Conservation (phyloP, 2,329 filamentous ascomycete species). For the Colletotrichum limetticola region DNA sequence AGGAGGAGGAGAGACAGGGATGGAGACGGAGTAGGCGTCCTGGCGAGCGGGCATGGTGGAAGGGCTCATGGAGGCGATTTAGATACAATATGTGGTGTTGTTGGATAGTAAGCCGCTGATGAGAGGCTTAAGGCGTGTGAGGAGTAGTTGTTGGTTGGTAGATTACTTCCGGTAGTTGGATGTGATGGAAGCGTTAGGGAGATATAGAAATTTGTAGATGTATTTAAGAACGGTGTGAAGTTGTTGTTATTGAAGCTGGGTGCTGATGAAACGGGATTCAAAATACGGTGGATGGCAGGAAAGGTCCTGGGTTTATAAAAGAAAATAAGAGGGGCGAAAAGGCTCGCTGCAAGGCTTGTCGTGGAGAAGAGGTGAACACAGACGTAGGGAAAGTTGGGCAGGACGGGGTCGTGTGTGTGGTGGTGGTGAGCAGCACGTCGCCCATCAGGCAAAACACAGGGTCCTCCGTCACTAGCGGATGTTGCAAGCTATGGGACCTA, state of each 20-base stretch:
- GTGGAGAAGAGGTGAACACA: conserved; percentile 33
- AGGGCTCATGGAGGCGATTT: conserved; percentile 26
- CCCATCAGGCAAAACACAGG: conserved; percentile 33
- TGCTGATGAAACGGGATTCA: conserved; percentile 30
- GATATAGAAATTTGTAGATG: not conserved
- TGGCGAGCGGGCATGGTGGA: conserved; percentile 51
- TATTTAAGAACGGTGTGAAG: conserved; percentile 2
- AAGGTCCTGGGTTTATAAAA: conserved; percentile 35
- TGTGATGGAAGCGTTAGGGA: too few species aligned
- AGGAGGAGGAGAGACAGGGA: conserved; percentile 51
- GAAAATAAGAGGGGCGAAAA: conserved; percentile 35
- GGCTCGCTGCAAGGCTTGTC: conserved; percentile 24
- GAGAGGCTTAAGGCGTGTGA: not conserved
- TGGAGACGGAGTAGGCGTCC: conserved; percentile 47
- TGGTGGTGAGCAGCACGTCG: conserved; percentile 15
- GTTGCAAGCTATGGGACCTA: not conserved
- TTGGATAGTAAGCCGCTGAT: not conserved
- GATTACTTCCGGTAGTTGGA: too few species aligned
- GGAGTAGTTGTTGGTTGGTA: not conserved
- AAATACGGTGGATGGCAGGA: conserved; percentile 31
- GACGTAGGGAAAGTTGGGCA: conserved; percentile 29
- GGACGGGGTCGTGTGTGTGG: conserved; percentile 20
- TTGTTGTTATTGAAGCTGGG: conserved; percentile 12
- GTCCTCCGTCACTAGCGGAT: conserved; percentile 24
- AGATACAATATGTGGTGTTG: not conserved